Base-by-base conservation (phyloP, 2,329 filamentous ascomycete genomes). In the Pochonia chlamydosporia region DNA sequence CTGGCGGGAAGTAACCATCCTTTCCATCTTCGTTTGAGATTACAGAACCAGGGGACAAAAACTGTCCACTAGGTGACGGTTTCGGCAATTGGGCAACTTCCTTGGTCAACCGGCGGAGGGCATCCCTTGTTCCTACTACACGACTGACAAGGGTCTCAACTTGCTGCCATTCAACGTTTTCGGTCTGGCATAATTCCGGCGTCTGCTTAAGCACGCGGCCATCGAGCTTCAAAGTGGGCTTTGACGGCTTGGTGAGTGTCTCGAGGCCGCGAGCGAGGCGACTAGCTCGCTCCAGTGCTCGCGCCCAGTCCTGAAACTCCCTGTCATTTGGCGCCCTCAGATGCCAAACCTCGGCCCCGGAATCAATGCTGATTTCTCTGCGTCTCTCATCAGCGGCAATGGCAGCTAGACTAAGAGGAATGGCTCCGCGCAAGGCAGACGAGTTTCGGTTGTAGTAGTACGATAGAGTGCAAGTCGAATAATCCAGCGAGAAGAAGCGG, bases 381-480 rank as follows among this genome's bases (percentile, higher is more conserved):
- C 87, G 82, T 59, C 87, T 82, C 63, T 93, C 89, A 61, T 96
- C 91, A 7, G 89, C 89, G 3, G 91, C 88, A 49, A 99, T 87
- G 4, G 89, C 93, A 14, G 93, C 93, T 44, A 99, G 71, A 23
- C 89, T 93, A 8, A 99, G 75, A 0, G 93, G 93, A 44, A 99
- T 93, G 7, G 93, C 90, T 16, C 93, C 93, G 50, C 93, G 82
- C 37, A 99, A 74, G 1, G 92, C 90, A 5, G 92, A 95, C 5
- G 92, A 96, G 61, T 95, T 92, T 40, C 89, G 85, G 64, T 92
- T 93, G 62, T 95, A 88, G 63, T 96, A 99, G 70, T 99, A 99
- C 1, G 93, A 97, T 26, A 99, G 73, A 0, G 93, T 97, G 52
- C 88, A 95, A 1, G 92, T 91, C 4, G 87, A 90, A 63, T 91